Evolutionary conservation across 345 rosid genomes (phyloP), one percentile per base, ranked within the genome.

Genomic region (Salix dunnii): DNA sequence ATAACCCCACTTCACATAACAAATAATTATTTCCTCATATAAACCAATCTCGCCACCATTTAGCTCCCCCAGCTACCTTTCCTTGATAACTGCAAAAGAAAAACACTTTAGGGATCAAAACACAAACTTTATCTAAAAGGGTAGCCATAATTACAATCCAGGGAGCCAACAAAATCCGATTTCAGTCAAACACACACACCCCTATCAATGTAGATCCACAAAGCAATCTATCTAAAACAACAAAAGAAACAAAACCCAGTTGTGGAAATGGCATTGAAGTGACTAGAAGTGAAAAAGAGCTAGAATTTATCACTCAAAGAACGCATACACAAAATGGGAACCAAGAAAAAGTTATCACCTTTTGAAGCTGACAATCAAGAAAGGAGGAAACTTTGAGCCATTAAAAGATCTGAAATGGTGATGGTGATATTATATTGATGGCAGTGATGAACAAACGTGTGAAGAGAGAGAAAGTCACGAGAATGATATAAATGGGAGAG

Each of bases 381-480:
- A 25, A 74, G 43, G 28, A 12, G 21, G 7, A 6, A 28, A 31
- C 79, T 36, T 76, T 12, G 63, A 42, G 70, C 58, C 67, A 63
- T 64, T 64, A 48, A 61, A 76, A 82, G 82, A 80, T 82, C 85
- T 65, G 68, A 48, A 74, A 67, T 48, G 79, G 28, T 67, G 40
- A 20, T 16, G 40, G 70, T 10, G 23, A 23, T 4, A 27, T 40
- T 6, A 36, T 63, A 51, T 68, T 43, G 46, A 67, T 25, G 81
- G 63, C 55, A 61, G 36, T 17, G 35, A 28, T 7, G 31, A 40
- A 28, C 27, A 25, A 65, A 70, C 21, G 23, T 17, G 40, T 7
- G 30, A 13, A 62, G 70, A 20, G 78, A 38, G 49, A 72, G 55
- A 49, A 28, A 78, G 81, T 85, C 88, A 83, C 85, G 88, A 82